Percentiles rank a stretch among this genome's conserved stretches.
phyloP scores from a whole-genome alignment of 495 filamentous ascomycete species.

The Opeltia flavorubescens region DNA sequence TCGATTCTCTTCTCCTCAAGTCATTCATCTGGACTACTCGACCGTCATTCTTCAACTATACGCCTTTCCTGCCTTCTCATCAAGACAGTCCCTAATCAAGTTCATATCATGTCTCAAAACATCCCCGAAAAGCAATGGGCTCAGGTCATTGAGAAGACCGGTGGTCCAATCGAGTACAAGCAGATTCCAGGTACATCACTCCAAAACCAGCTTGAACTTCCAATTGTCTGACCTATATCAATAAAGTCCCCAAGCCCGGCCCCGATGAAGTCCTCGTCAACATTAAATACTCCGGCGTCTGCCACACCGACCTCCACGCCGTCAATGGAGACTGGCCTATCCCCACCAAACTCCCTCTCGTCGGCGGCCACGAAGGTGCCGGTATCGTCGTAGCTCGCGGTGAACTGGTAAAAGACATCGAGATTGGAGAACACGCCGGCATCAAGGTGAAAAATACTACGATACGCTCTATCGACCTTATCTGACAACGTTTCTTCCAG shows the following conservation, averaged over 20 bases:
- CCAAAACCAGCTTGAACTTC: not conserved
- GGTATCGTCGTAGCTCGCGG: slow-evolving; percentile 74
- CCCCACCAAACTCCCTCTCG: slow-evolving; percentile 60
- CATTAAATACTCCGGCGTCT: slow-evolving; percentile 86
- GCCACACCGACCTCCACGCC: slow-evolving; percentile 80
- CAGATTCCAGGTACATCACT: slow-evolving; percentile 35
- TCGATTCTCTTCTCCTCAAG: not conserved
- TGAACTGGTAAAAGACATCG: slow-evolving; percentile 52
- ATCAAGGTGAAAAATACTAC: slow-evolving; percentile 37
- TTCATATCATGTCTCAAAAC: slow-evolving; percentile 6
- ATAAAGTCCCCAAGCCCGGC: slow-evolving; percentile 53
- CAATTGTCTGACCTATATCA: not conserved
- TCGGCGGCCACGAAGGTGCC: slow-evolving; percentile 90
- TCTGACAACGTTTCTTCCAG: slow-evolving; percentile 5
- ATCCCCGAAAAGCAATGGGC: slow-evolving; percentile 74
- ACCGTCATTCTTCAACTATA: not conserved
- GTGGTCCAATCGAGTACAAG: slow-evolving; percentile 64
- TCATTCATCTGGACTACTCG: too few species aligned
- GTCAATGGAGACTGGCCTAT: slow-evolving; percentile 84
- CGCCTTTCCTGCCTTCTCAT: not conserved
- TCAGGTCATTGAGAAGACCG: slow-evolving; percentile 66
- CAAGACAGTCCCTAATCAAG: not conserved
- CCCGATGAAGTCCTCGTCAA: slow-evolving; percentile 84
- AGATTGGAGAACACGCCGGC: slow-evolving; percentile 70
- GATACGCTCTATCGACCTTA: not conserved